These are phyloP conservation scores for Blumeria graminis DNA, from an alignment of 2,329 filamentous ascomycete species.

Conservation along the genomic window DNA sequence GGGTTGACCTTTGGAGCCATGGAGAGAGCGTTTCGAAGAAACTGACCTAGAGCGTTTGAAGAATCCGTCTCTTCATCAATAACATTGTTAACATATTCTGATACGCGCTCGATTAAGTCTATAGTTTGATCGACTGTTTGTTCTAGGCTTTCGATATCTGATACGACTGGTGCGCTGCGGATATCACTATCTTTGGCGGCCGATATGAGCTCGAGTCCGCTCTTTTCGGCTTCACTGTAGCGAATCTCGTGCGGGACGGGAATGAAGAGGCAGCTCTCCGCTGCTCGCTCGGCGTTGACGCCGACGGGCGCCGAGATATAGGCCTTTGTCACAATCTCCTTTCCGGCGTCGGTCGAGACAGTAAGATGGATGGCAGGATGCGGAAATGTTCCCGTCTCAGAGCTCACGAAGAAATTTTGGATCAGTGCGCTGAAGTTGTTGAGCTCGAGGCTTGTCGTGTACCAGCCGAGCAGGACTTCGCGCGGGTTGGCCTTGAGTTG, in stretches of 20 bases:
- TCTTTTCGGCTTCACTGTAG: conserved; percentile 59
- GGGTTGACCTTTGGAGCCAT: conserved; percentile 86
- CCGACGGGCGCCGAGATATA: conserved; percentile 94
- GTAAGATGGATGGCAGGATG: conserved; percentile 96
- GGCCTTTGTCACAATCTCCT: conserved; percentile 71
- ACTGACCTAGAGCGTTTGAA: conserved; percentile 80
- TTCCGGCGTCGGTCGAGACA: conserved; percentile 68
- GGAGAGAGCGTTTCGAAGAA: conserved; percentile 78
- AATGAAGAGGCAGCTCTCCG: conserved; percentile 92
- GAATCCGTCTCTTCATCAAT: conserved; percentile 82
- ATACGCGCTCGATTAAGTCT: conserved; percentile 72
- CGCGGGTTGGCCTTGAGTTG: conserved; percentile 85
- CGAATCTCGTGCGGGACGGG: conserved; percentile 88
- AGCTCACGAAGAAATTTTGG: conserved; percentile 97
- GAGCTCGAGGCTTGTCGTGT: conserved; percentile 86
- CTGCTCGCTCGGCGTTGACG: conserved; percentile 79
- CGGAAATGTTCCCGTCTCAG: conserved; percentile 89
- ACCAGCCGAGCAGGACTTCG: conserved; percentile 92
- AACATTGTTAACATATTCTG: conserved; percentile 77
- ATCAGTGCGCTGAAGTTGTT: conserved; percentile 97
- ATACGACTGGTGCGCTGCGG: conserved; percentile 47
- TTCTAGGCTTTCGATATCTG: conserved; percentile 77
- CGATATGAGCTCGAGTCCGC: conserved; percentile 60
- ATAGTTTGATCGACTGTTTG: conserved; percentile 70
- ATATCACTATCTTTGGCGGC: conserved; percentile 58